A percentile compares a stretch with the other conserved stretches of the same genome.
Conservation (phyloP, 139 green algal genomes). For the Edaphochlamys debaryana region DNA sequence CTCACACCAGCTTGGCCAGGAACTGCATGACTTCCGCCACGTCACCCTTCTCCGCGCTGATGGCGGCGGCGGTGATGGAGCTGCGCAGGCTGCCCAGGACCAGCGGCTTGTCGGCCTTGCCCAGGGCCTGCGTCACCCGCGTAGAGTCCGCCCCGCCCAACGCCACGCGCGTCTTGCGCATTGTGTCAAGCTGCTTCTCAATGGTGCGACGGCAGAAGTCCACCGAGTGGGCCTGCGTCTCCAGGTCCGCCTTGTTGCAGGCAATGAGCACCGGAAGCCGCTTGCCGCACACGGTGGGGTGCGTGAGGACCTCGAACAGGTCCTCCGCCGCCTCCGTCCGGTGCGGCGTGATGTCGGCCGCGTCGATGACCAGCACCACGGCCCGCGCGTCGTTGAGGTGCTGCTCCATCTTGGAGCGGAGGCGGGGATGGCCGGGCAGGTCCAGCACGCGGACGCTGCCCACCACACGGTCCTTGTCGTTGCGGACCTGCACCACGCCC, state of each 20-base stretch:
- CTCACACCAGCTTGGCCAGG: conserved; percentile 31
- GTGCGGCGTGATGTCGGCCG: conserved; percentile 82
- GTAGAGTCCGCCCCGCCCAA: conserved; percentile 21
- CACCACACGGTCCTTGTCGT: conserved; percentile 35
- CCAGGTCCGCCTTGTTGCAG: conserved; percentile 94
- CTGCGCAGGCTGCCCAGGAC: conserved; percentile 38
- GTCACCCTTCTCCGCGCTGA: conserved; percentile 49
- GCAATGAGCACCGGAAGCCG: conserved; percentile 87
- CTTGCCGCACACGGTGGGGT: conserved; percentile 55
- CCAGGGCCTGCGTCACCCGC: not conserved
- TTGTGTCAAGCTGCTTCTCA: conserved; percentile 88
- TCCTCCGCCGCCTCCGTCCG: conserved; percentile 66
- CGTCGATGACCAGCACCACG: conserved; percentile 89
- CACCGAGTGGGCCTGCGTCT: conserved; percentile 82
- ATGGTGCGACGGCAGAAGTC: conserved; percentile 91
- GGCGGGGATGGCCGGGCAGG: conserved; percentile 85
- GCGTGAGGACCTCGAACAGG: conserved; percentile 64
- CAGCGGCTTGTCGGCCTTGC: conserved; percentile 42
- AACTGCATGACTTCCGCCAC: conserved; percentile 43
- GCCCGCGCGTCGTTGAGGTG: conserved; percentile 64
- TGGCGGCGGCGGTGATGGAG: conserved; percentile 27
- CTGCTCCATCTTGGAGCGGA: conserved; percentile 69
- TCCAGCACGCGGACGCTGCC: conserved; percentile 79
- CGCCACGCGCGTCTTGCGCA: conserved; percentile 74
- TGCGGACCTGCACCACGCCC: conserved; percentile 32